Percentiles rank a stretch among this genome's conserved stretches.
Conservation (phyloP, 2,329 filamentous ascomycete species). For the Celoporthe dispersa region DNA sequence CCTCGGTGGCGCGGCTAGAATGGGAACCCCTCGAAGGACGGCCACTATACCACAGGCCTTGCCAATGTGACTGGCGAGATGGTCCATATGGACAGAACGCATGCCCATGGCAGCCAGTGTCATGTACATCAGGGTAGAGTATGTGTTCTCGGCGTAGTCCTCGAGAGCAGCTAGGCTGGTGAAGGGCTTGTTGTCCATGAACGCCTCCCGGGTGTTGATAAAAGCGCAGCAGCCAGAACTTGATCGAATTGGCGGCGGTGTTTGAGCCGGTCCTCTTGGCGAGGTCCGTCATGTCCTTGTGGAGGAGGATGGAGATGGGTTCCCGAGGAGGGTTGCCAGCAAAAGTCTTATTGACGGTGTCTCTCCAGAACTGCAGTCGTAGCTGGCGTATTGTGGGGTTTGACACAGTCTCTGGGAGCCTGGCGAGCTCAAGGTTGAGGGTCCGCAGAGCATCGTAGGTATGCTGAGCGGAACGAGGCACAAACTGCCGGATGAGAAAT, state of each 20-base stretch:
- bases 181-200: constrained; percentile 84
- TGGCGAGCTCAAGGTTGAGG: constrained; percentile 89
- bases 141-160: constrained; percentile 91
- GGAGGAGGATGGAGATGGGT: constrained; percentile 84
- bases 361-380: constrained; percentile 94
- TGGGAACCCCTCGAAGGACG: constrained; percentile 81
- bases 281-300: constrained; percentile 71
- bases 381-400: constrained; percentile 85
- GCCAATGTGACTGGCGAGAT: constrained; percentile 92
- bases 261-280: constrained; percentile 46
- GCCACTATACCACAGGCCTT: constrained; percentile 90
- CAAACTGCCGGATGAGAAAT: constrained; percentile 82
- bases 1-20: constrained; percentile 79
- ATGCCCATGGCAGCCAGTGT: constrained; percentile 80
- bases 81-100: constrained; percentile 82
- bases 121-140: constrained; percentile 89
- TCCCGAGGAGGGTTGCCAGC: constrained; percentile 82
- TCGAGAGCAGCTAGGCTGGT: constrained; percentile 75
- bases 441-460: constrained; percentile 89
- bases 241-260: constrained; percentile 56
- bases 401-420: constrained; percentile 87
- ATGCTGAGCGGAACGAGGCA: constrained; percentile 74
- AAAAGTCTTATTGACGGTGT: constrained; percentile 79
- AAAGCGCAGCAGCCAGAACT: constrained; percentile 78
- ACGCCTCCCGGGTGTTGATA: constrained; percentile 79